Base-by-base conservation (phyloP, 345 rosid species). In the Reutealis trisperma region DNA sequence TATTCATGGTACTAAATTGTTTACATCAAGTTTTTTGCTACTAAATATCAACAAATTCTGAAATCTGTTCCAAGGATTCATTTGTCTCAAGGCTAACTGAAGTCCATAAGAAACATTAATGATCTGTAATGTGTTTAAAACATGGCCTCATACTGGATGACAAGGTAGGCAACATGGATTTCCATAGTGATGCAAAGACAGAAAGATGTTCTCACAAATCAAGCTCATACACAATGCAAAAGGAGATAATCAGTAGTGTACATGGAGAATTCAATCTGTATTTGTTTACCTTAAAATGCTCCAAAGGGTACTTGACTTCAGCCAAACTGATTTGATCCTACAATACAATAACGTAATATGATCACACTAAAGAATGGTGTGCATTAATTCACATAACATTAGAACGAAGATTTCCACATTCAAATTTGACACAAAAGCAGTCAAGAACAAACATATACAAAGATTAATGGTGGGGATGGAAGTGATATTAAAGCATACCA, bases 291-390 rank as follows among this genome's bases (percentile, higher is more conserved):
- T 93, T 91, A 85, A 93, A 95, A 75, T 90, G 90, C 41, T 91
- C 94, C 82, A 95, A 60, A 55, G 97, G 93, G 81, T 89, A 86
- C 90, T 91, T 93, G 66, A 90, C 92, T 83, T 95, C 98, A 80
- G 93, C 87, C 92, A 95, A 74, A 73, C 90, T 90, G 82, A 95
- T 90, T 89, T 95, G 98, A 84, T 89, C 99, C 99, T 93, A 81
- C 75, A 90, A 78, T 55, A 85, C 34, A 32, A 78, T 54, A 63
- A 51, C 24, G 34, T 14, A 59, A 42, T 54, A 61, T 12, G 18
- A 74, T 42, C 70, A 30, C 21, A 63, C 27, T 16, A n/a, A 63
- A 63, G 15, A 42, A 62, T 10, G 1, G 14, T 71, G 34, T 52
- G 6, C 21, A 70, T 63, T 30, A 44, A 42, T 47, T 68, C 58